Evolutionary conservation across 2,329 filamentous ascomycete genomes (phyloP), one percentile per base, ranked within the genome.

Genomic region (Trichoderma arundinaceum): DNA sequence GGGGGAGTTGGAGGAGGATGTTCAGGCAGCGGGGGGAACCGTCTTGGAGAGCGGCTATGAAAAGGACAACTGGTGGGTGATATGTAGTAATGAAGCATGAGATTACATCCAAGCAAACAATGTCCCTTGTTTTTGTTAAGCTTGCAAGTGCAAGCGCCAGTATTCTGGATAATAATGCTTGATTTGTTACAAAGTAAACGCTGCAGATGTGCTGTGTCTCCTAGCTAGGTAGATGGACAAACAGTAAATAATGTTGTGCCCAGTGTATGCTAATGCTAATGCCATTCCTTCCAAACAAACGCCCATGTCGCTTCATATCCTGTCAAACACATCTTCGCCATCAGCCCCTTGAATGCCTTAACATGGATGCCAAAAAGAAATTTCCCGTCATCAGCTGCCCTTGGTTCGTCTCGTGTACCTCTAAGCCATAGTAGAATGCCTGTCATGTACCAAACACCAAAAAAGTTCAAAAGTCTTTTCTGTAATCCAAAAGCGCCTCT

Each of bases 41-140:
- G 87, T 97, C 13, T 72, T 95, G 28, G 89, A 92, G 70, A 88
- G 87, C 67, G 95, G 95, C 39, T 99, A 98, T 78, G 95, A 99
- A 76, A 94, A 89, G 80, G 95, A 98, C 75, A 99, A 99, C 79
- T 98, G 95, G 95, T 99, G 94, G 94, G 92, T 89, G 62, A 89
- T 97, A 75, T 80, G 77, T 70, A 76, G 72, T 22, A 53, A 46
- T n/a, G n/a, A 41, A 58, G 9, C 10, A 43, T 64, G 41, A 41
- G 17, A 32, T n/a, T 22, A 7, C 22, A 12, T 41, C 44, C 8
- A 10, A 17, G 46, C n/a, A 33, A 41, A 33, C 41, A 17, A 8
- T 19, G n/a, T 22, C 48, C 22, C 10, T 7, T 8, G 35, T 10
- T 10, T 7, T 10, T 10, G 35, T 10, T 38, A 51, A 33, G 13